phyloP scores from a whole-genome alignment of 1,284 basidiomycete species.

The Melampsora americana region DNA sequence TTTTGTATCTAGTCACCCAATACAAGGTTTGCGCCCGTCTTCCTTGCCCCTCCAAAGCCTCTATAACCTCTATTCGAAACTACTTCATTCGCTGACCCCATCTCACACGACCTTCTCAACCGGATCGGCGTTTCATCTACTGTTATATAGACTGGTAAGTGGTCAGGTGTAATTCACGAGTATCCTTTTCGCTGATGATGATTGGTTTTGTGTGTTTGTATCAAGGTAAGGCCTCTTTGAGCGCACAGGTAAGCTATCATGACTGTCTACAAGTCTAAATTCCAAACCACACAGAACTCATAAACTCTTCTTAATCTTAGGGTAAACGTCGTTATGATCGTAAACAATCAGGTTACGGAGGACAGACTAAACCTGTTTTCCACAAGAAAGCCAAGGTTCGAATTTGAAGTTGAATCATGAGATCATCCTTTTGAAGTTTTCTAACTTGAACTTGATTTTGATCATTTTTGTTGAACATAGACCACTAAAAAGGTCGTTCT shows the following conservation, averaged over 20 bases:
- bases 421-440: constrained; percentile 1
- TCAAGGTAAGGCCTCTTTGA: constrained; percentile 54
- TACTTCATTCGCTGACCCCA: background rate
- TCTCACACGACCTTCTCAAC: background rate
- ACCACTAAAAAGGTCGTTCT: constrained; percentile 99
- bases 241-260: constrained; percentile 32
- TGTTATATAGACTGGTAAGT: constrained; percentile 3
- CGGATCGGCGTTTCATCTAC: background rate
- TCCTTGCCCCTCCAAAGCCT: background rate
- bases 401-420: background rate
- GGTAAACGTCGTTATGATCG: constrained; percentile 99
- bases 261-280: background rate
- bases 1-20: constrained; percentile 2
- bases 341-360: constrained; percentile 99
- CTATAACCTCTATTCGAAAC: background rate
- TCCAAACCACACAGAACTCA: background rate
- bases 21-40: constrained; percentile 4
- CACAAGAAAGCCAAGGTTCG: constrained; percentile 80
- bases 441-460: background rate
- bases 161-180: background rate
- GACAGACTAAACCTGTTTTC: constrained; percentile 99
- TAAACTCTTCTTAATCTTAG: constrained; percentile 63
- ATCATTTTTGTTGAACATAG: constrained; percentile 58
- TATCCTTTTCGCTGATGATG: too few relatives aligned
- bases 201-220: background rate